Evolutionary conservation across 2,329 filamentous ascomycete genomes (phyloP).

Genomic region (Fusarium abutilonis): DNA sequence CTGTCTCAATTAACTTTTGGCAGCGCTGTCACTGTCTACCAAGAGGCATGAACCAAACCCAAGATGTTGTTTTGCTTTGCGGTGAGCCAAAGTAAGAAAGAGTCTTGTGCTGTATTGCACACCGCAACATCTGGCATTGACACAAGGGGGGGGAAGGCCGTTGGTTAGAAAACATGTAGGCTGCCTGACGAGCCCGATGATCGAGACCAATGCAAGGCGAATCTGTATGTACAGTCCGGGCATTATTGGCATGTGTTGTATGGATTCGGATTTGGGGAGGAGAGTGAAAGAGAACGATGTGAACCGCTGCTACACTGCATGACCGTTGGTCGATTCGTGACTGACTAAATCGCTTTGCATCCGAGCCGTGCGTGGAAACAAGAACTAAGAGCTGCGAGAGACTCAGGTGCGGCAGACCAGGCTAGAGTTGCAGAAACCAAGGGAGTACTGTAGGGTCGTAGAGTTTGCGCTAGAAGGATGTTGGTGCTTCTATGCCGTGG

Average conservation of each 20-base stretch:
- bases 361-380: not conserved
- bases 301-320: not conserved
- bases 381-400: conserved; percentile 10
- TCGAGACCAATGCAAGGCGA: conserved; percentile 33
- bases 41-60: not conserved
- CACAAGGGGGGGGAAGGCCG: not conserved
- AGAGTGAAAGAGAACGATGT: not conserved
- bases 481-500: conserved; percentile 28
- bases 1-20: not conserved
- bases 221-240: conserved; percentile 18
- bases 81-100: not conserved
- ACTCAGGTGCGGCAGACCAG: conserved; percentile 10
- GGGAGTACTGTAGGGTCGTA: conserved; percentile 20
- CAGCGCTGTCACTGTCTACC: not conserved
- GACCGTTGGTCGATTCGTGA: conserved; percentile 13
- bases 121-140: conserved; percentile 15
- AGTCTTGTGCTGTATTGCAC: not conserved
- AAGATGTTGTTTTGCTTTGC: not conserved
- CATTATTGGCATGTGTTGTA: conserved; percentile 21
- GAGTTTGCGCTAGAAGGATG: conserved; percentile 43
- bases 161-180: conserved; percentile 24
- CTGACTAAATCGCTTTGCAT: not conserved
- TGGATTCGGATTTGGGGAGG: conserved; percentile 7
- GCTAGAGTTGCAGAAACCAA: conserved; percentile 5
- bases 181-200: not conserved